A percentile compares a stretch with the other conserved stretches of the same genome.
phyloP scores from a whole-genome alignment of 176 grass and related monocot genomes.

The Secale cereale region DNA sequence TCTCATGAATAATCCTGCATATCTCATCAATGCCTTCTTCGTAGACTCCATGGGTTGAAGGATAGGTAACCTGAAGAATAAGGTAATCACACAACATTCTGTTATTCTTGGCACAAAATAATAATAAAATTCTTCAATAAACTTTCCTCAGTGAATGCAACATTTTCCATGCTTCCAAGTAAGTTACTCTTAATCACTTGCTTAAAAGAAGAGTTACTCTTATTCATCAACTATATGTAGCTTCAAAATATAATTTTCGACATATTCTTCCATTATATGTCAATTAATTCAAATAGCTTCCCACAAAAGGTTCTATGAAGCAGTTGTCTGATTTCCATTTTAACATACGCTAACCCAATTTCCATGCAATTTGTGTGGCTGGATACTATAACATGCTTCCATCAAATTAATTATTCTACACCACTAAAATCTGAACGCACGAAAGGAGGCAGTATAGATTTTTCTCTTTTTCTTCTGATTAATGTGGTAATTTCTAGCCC shows the following conservation, averaged over 20 bases:
- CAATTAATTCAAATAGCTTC: not conserved
- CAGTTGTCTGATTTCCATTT: not conserved
- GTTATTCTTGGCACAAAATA: not conserved
- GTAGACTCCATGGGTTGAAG: constrained; percentile 98
- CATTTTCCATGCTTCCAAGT: not conserved
- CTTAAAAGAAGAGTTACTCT: not conserved
- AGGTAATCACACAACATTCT: constrained; percentile 12
- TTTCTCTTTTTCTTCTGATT: not conserved
- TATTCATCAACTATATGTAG: constrained; percentile 1
- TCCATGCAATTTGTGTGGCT: not conserved
- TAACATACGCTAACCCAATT: not conserved
- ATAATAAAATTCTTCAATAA: not conserved
- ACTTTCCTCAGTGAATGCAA: constrained; percentile 2
- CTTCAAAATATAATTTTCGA: not conserved
- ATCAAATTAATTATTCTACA: constrained; percentile 1
- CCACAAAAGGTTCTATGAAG: not conserved
- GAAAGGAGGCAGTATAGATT: not conserved
- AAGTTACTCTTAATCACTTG: constrained; percentile 1
- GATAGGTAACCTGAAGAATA: constrained; percentile 87
- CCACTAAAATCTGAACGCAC: not conserved
- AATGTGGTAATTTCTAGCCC: not conserved
- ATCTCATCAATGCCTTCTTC: constrained; percentile 99
- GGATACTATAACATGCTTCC: not conserved
- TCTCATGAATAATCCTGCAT: constrained; percentile 96
- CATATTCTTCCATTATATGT: not conserved